Evolutionary conservation across 441 rosid species (phyloP).

Genomic region (Euphorbia schlechtendalii): DNA sequence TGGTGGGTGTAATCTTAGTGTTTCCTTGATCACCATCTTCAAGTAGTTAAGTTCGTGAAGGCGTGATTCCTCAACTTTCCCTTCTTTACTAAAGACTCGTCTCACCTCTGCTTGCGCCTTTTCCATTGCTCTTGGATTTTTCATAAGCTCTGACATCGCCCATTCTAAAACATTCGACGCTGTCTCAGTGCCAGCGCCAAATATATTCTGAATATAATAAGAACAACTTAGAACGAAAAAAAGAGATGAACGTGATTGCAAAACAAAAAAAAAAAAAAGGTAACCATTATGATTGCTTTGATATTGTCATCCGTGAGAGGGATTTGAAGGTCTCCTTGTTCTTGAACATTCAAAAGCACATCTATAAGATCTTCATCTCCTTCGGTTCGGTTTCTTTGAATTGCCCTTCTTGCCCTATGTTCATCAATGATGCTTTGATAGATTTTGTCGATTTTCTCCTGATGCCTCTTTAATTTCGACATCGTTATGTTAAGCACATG

Average conservation of each 20-base stretch:
- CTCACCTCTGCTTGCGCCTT: too few relatives aligned
- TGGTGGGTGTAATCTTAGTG: too few relatives aligned
- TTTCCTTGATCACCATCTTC: too few relatives aligned
- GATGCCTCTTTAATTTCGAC: background rate
- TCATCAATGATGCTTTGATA: conserved; percentile 7
- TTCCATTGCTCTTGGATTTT: too few relatives aligned
- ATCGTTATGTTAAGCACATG: background rate
- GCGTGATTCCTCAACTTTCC: too few relatives aligned
- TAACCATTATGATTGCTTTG: conserved; percentile 12
- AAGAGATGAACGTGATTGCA: too few relatives aligned
- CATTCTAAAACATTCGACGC: background rate
- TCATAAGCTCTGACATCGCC: too few relatives aligned
- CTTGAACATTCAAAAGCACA: conserved; percentile 14
- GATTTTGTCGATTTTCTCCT: background rate
- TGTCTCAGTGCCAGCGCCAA: background rate
- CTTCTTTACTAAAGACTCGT: too few relatives aligned
- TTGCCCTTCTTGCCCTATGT: background rate
- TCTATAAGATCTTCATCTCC: conserved; percentile 7
- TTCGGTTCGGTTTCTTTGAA: background rate
- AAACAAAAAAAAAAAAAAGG: too few relatives aligned
- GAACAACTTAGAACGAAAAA: too few relatives aligned
- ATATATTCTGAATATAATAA: too few relatives aligned
- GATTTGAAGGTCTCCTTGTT: conserved; percentile 1
- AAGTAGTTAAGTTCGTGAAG: too few relatives aligned
- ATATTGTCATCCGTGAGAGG: conserved; percentile 15